Evolutionary conservation across 768 basidiomycete species (phyloP), one percentile per base, ranked within the genome.

Genomic region (Phaffia australis): DNA sequence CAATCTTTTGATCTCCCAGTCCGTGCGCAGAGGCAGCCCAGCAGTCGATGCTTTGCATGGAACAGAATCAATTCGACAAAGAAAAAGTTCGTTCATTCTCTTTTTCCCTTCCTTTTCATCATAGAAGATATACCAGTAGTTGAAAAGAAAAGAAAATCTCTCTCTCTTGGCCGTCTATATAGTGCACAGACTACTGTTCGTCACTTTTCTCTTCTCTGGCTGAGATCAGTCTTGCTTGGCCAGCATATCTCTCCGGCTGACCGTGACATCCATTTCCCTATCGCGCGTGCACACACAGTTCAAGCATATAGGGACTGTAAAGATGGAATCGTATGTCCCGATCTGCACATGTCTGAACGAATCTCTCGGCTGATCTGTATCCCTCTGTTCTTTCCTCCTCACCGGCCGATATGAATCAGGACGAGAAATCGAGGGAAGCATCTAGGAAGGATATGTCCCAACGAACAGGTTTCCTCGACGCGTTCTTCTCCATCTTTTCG

Each of bases 261-360:
- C 16, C 21, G 7, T 52, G 5, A 27, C 18, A 4, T n/a, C 16
- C 18, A 4, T 16, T 18, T 52, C 18, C 27, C 16, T 4, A 52
- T 52, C 51, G 35, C 11, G 35, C 35, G 11, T 42, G 35, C 11
- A 11, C 51, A 18, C 18, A 21, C 18, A 52, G 51, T 60, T 14
- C 59, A 60, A 60, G 59, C 59, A 29, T 60, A 60, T 49, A 48
- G 30, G 4, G 59, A 60, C 59, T 60, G 59, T 46, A 60, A 60
- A 49, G 59, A 60, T 18, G 35, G 35, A 42, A 42, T 42, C 35
- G 35, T 42, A 42, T 42, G 35, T 42, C 11, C 35, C 11, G 35
- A 11, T 42, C 11, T 42, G 11, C 35, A 42, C 35, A 5, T 11
- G 11, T 42, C 35, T 42, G 35, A 42, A 42, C 11, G 11, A 42